Base-by-base conservation (phyloP, 352 stramenopile species). In the Pythium chondricola region DNA sequence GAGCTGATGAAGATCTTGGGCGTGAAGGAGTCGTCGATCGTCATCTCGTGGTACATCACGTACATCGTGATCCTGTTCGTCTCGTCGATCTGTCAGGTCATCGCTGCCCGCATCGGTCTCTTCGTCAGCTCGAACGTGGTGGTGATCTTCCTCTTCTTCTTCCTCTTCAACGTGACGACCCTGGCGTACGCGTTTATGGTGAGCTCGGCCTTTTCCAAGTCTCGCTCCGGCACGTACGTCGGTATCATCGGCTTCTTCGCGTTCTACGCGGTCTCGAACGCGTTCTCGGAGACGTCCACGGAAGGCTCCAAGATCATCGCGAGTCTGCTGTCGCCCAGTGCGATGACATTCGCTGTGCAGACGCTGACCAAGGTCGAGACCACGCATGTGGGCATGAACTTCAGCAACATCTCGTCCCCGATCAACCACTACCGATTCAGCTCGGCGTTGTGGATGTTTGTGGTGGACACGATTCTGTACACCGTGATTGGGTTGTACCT, bases 401-500 rank as follows among this genome's bases (percentile, higher is more conserved):
- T 69, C n/a, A 47, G 31, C 11, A 89, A 85, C 43, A 51, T 71
- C 6, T 52, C 39, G 3, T 36, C 50, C 0, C 30, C 58, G 10
- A 58, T 52, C 36, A 67, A 78, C 30, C 81, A 84, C 46, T 88
- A 85, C 56, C 63, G 68, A 2, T 77, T 85, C 36, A 68, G 47
- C 30, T 73, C 59, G 2, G 56, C 63, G 9, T 37, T 97, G 3
- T 58, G 46, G 36, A 83, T 96, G 56, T 75, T 98, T 35, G 38
- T 83, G 1, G 30, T 96, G 6, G 93, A 98, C 47, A 67, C 74
- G 1, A 35, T 96, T n/a, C 32, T 97, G 10, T 97, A 97, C 71
- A 88, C 74, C 17, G 16, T 97, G 2, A 52, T 98, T 1, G 91
- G 78, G 0, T 53, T 85, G 48, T 98, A 98, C 58, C 70, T 98